Evolutionary conservation across 2,329 filamentous ascomycete species (phyloP).

Genomic region (Alternaria infectoria): DNA sequence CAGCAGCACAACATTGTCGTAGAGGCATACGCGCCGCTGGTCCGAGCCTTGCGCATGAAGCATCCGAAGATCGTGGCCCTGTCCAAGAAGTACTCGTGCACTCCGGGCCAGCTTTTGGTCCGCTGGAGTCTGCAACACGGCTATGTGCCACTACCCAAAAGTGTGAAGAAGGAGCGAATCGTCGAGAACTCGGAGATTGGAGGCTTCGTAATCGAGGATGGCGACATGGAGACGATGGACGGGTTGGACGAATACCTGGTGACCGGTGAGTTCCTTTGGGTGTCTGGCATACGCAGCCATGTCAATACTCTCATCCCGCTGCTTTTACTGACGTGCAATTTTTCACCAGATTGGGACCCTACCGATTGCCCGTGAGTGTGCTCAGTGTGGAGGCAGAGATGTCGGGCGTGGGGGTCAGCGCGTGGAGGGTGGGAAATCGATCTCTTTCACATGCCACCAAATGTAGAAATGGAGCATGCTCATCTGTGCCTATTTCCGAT

Average conservation of each 20-base stretch:
- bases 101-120: conserved; percentile 75
- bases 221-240: conserved; percentile 69
- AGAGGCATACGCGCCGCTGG: conserved; percentile 81
- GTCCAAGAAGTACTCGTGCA: conserved; percentile 71
- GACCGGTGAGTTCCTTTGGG: conserved; percentile 51
- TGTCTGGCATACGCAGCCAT: not conserved
- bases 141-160: conserved; percentile 77
- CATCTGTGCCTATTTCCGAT: not conserved
- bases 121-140: conserved; percentile 80
- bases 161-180: conserved; percentile 66
- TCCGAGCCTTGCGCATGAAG: conserved; percentile 71
- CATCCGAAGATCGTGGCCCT: conserved; percentile 68
- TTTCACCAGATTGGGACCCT: conserved; percentile 54
- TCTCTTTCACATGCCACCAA: not conserved
- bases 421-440: conserved; percentile 8
- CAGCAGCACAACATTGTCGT: conserved; percentile 70
- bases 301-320: not conserved
- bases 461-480: not conserved
- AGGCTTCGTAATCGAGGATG: conserved; percentile 65
- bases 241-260: conserved; percentile 74
- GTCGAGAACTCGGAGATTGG: conserved; percentile 68
- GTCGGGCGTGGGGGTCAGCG: conserved; percentile 27
- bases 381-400: conserved; percentile 17
- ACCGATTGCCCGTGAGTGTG: conserved; percentile 47
- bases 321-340: conserved; percentile 21